Conservation (phyloP, 352 stramenopile species). For the Phytophthora tentaculata region DNA sequence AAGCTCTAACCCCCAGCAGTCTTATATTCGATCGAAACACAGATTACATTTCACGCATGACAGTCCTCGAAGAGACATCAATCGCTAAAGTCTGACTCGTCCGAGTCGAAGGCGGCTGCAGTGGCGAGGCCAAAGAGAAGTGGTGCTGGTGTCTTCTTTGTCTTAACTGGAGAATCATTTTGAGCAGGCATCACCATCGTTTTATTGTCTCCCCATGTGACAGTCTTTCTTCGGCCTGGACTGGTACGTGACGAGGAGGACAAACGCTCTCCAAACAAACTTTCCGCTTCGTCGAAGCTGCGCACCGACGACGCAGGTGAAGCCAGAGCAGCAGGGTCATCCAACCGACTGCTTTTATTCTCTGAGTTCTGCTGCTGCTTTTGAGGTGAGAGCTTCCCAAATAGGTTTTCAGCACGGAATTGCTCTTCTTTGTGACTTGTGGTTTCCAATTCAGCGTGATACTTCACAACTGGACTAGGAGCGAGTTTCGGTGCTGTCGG, state of each 20-base stretch:
- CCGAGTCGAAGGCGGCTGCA: constrained; percentile 56
- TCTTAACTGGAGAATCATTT: constrained; percentile 4
- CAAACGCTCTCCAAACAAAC: constrained; percentile 60
- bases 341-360: not conserved
- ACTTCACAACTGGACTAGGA: constrained; percentile 2
- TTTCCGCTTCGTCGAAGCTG: constrained; percentile 49
- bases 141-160: constrained; percentile 29
- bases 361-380: not conserved
- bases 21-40: constrained; percentile 1
- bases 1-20: too few relatives aligned
- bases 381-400: constrained; percentile 23
- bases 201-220: constrained; percentile 36
- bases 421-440: constrained; percentile 27
- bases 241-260: constrained; percentile 19
- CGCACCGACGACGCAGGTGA: constrained; percentile 25
- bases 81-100: constrained; percentile 62
- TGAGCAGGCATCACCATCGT: constrained; percentile 17
- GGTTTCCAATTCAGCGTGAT: constrained; percentile 6
- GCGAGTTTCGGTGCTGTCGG: not conserved
- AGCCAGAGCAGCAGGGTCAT: not conserved
- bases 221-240: constrained; percentile 24
- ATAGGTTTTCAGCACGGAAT: constrained; percentile 24
- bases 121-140: constrained; percentile 70
- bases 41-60: constrained; percentile 9
- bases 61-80: constrained; percentile 24